Conservation (phyloP, 768 basidiomycete species). For the Sistotremastrum suecicum region DNA sequence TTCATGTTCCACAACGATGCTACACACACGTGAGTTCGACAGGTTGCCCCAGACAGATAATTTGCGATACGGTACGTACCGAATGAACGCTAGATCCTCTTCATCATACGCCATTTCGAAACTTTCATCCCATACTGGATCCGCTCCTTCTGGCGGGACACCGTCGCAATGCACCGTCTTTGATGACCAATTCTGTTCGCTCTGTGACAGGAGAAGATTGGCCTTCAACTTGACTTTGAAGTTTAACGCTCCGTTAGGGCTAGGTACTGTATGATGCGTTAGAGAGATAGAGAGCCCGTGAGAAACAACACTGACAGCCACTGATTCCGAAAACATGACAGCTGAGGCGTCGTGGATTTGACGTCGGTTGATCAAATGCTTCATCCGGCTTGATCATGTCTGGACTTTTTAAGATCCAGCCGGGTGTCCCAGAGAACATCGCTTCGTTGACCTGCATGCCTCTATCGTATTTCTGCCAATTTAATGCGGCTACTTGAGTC, state of each 20-base stretch:
- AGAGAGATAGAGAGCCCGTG: neutral
- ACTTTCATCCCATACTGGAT: slow-evolving; percentile 22
- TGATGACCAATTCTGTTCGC: slow-evolving; percentile 30
- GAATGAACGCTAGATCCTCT: slow-evolving; percentile 40
- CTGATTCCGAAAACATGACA: slow-evolving; percentile 23
- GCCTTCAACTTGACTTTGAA: slow-evolving; percentile 31
- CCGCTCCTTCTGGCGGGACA: slow-evolving; percentile 14
- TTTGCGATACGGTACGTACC: slow-evolving; percentile 20
- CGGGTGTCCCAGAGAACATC: slow-evolving; percentile 40
- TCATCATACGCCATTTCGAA: slow-evolving; percentile 36
- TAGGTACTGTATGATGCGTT: slow-evolving; percentile 24
- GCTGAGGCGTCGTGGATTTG: neutral
- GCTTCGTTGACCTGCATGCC: slow-evolving; percentile 43
- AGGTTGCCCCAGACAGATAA: neutral
- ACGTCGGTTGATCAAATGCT: slow-evolving; percentile 7
- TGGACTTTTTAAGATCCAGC: slow-evolving; percentile 40
- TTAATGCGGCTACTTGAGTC: slow-evolving; percentile 41
- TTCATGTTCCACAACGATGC: slow-evolving; percentile 21
- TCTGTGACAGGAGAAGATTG: slow-evolving; percentile 27
- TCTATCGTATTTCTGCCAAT: slow-evolving; percentile 48
- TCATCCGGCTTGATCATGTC: slow-evolving; percentile 6
- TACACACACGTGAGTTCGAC: slow-evolving; percentile 4
- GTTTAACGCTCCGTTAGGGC: slow-evolving; percentile 23
- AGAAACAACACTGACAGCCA: slow-evolving; percentile 20
- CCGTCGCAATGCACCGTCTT: slow-evolving; percentile 23